Evolutionary conservation across 2,329 filamentous ascomycete species (phyloP), one percentile per base, ranked within the genome.

Genomic region (Sphaerulina populicola): DNA sequence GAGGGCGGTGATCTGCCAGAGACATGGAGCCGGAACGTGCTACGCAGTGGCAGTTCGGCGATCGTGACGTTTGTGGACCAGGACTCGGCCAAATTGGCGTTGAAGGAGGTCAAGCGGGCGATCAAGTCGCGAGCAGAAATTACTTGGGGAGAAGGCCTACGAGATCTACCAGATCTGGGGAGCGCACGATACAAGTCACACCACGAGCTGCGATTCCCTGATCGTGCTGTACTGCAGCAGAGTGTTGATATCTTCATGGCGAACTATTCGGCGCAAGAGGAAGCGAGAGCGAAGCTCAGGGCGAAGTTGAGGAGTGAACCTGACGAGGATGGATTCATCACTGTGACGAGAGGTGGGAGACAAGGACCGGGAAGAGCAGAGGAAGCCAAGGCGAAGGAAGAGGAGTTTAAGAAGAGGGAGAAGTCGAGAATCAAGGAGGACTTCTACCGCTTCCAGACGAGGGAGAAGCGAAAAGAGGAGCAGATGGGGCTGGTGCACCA

Each of bases 271-370:
- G 68, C 85, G 76, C 72, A 79, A 65, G 72, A 87, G 75, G 71
- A 86, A 78, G 75, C 81, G 68, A 70, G 83, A 75, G 69, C 83
- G 74, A 60, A 77, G 64, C 58, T 82, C 73, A 71, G 77, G 74
- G 65, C 85, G 71, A 65, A 78, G 49, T 73, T 84, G 55, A 81
- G 87, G 54, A 84, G 85, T 60, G 83, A 88, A 62, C 88, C 91
- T 0, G 93, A 98, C 68, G 90, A 88, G 64, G 93, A 98, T 68
- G 93, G 93, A 1, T 98, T 98, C 67, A 79, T 97, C 44, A 97
- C 90, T 3, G 93, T 98, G 21, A 86, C 83, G 1, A 79, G 86
- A 49, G 89, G 89, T 23, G 86, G 86, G 36, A 77, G 77, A 53
- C 77, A 77, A 6, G 85, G 84, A n/a, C 82, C 87, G 1, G 89